A percentile compares a stretch with the other conserved stretches of the same genome.
Conservation (phyloP, 768 basidiomycete genomes). For the Podaxis mareebaensis region DNA sequence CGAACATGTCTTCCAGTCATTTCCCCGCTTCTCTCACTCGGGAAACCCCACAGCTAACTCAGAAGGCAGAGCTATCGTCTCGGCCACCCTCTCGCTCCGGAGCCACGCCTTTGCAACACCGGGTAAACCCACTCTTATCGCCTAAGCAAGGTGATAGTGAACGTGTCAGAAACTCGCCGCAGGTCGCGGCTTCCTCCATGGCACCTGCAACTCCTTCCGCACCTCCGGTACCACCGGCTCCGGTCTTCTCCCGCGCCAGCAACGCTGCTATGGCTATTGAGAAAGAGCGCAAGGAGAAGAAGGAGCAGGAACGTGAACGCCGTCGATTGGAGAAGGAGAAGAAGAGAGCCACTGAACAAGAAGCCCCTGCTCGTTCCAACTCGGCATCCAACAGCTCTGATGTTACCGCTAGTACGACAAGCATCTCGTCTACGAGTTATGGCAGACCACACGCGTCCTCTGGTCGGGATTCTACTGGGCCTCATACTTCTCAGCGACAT, state of each 20-base stretch:
- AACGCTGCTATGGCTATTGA: constrained; percentile 55
- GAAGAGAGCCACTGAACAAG: constrained; percentile 27
- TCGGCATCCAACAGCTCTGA: neutral
- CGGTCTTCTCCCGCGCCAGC: constrained; percentile 47
- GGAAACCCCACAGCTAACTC: constrained; percentile 13
- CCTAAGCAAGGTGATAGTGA: constrained; percentile 15
- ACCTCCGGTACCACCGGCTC: constrained; percentile 4
- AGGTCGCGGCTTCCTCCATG: constrained; percentile 17
- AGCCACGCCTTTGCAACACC: constrained; percentile 19
- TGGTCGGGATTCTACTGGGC: constrained; percentile 4
- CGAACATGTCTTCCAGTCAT: constrained; percentile 30
- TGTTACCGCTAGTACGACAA: neutral
- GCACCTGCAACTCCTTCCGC: constrained; percentile 12
- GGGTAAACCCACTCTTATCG: constrained; percentile 22
- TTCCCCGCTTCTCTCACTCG: constrained; percentile 25
- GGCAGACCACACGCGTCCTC: neutral
- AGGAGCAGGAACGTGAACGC: constrained; percentile 27
- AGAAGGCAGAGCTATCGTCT: constrained; percentile 11
- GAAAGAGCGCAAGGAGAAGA: constrained; percentile 36
- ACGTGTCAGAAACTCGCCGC: constrained; percentile 18
- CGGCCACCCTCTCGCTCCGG: constrained; percentile 25
- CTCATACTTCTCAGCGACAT: constrained; percentile 8
- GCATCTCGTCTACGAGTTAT: neutral
- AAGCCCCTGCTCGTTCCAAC: neutral
- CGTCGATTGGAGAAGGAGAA: constrained; percentile 30